These are phyloP conservation scores for Candolleomyces aberdarensis DNA, from an alignment of 768 basidiomycete species.

Conservation along the genomic window DNA sequence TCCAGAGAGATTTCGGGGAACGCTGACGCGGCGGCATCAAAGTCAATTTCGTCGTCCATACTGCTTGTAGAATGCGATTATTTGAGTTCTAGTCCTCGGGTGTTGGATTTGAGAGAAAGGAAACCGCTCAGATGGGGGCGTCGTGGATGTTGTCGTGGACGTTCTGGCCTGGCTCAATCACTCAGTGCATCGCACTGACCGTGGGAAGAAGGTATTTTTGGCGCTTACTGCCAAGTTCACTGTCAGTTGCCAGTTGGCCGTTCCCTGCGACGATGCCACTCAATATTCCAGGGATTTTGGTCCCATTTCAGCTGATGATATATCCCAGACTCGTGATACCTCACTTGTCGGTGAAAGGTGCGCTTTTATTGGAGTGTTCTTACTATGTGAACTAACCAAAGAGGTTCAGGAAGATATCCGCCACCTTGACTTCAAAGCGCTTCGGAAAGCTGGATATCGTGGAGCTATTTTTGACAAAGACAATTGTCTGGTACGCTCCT, in stretches of 20 bases:
- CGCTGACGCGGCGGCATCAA: constrained; percentile 75
- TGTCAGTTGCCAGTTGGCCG: not conserved
- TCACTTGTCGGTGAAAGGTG: constrained; percentile 65
- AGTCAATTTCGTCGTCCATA: constrained; percentile 64
- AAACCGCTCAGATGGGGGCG: constrained; percentile 38
- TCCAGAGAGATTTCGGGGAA: constrained; percentile 86
- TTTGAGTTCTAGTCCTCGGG: constrained; percentile 26
- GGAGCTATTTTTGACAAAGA: constrained; percentile 98
- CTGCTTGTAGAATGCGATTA: constrained; percentile 23
- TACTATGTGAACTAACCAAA: constrained; percentile 13
- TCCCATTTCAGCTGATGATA: constrained; percentile 65
- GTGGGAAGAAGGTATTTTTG: constrained; percentile 1
- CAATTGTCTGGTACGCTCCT: constrained; percentile 78
- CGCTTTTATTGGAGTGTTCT: constrained; percentile 6
- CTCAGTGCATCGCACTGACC: not conserved
- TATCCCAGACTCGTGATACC: constrained; percentile 69
- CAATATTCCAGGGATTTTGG: constrained; percentile 69
- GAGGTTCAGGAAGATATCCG: constrained; percentile 73
- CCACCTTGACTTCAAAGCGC: constrained; percentile 71
- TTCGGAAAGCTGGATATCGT: constrained; percentile 74
- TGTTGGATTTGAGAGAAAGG: constrained; percentile 24
- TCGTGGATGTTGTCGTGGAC: constrained; percentile 3
- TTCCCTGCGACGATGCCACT: constrained; percentile 53
- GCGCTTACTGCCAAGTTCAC: not conserved
- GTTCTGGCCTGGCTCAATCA: not conserved